Conservation (phyloP, 805 yeast genomes). For the Hanseniaspora singularis region DNA sequence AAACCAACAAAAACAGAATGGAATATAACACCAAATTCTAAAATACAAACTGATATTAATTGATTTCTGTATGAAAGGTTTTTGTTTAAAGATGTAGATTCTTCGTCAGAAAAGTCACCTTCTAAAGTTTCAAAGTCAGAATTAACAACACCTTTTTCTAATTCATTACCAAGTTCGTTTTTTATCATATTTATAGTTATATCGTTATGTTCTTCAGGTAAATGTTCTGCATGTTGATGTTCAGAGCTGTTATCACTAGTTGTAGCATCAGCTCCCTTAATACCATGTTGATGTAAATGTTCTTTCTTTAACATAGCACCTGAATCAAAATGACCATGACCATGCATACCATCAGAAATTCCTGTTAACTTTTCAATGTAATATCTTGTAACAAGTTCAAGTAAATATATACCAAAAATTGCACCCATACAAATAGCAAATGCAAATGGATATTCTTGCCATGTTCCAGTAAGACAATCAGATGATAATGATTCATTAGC, state of each 20-base stretch:
- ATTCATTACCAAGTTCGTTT: not conserved
- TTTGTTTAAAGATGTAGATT: not conserved
- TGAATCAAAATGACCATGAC: constrained; percentile 10
- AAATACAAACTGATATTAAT: constrained; percentile 41
- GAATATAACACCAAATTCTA: constrained; percentile 71
- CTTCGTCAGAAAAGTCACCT: not conserved
- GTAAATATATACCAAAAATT: constrained; percentile 35
- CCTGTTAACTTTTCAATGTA: constrained; percentile 29
- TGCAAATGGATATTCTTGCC: constrained; percentile 44
- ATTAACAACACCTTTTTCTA: not conserved
- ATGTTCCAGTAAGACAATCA: constrained; percentile 52
- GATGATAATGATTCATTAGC: constrained; percentile 47
- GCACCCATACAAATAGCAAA: constrained; percentile 42
- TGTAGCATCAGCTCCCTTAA: not conserved
- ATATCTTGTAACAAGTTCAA: constrained; percentile 39
- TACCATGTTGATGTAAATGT: constrained; percentile 9
- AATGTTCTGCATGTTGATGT: not conserved
- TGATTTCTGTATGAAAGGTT: not conserved
- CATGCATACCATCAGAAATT: constrained; percentile 39
- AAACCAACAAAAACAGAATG: constrained; percentile 77
- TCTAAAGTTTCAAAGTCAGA: not conserved
- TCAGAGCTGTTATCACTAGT: not conserved
- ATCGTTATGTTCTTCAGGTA: not conserved
- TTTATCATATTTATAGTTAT: too few relatives aligned
- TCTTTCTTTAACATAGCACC: not conserved